Base-by-base conservation (phyloP, 202 grass and related monocot species). In the Sporobolus alterniflorus region DNA sequence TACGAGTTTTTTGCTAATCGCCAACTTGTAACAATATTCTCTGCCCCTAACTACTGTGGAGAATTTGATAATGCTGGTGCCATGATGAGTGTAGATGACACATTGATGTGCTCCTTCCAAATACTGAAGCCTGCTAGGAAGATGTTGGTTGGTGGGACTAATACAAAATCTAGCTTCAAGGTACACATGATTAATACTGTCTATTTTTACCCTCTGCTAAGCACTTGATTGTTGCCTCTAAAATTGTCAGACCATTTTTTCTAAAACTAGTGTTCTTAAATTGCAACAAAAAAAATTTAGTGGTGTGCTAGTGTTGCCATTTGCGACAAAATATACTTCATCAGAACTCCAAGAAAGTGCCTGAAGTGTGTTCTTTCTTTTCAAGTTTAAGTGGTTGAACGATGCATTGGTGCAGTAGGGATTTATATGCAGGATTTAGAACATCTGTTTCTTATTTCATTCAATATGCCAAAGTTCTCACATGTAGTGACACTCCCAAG, bases 11-110 rank as follows among this genome's bases (percentile, higher is more conserved):
- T 94, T 41, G 92, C 92, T 60, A 85, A 85, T 74, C 87, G 92
- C 72, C 92, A 94, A 76, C 92, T 94, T 10, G 92, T 94, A 76
- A 96, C 93, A 71, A 91, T 96, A 89, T 96, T 96, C 77, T 96
- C 93, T 3, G 94, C 94, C 7, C 94, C 94, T 61, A 97, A 97
- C 82, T 97, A 97, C 84, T 97, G 94, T 74, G 94, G 94, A 54
- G 91, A 97, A 89, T 97, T 97, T 2, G 94, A 97, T 86, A 97
- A 97, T 63, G 94, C 94, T 46, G 94, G 94, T 83, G 94, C 91
- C 65, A 97, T 97, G 94, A 97, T 97, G 94, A 97, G 91, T 86
- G 94, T 97, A 42, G 94, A 92, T 76, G 90, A 94, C 26, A 85
- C 86, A 28, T 83, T 94, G 76, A 97, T 97, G 94, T 97, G 94